Evolutionary conservation across 2,329 filamentous ascomycete species (phyloP).

Genomic region (Saccharata proteae): DNA sequence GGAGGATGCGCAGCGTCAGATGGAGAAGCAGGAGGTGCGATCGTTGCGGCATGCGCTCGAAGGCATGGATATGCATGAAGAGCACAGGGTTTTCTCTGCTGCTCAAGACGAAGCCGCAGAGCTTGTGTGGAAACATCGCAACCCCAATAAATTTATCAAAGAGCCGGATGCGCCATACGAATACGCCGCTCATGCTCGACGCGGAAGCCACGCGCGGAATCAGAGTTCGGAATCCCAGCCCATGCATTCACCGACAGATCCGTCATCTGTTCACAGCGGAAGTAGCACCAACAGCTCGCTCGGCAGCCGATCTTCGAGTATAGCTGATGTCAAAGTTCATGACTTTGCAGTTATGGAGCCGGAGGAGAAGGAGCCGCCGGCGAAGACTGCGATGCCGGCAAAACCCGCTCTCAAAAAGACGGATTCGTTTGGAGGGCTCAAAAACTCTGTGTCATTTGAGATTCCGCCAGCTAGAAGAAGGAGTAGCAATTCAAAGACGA

Average conservation of each 20-base stretch:
- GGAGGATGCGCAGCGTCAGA: conserved; percentile 62
- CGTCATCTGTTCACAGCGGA: conserved; percentile 6
- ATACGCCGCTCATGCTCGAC: conserved; percentile 57
- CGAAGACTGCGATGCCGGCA: neutral
- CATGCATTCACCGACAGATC: conserved; percentile 1
- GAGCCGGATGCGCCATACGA: conserved; percentile 34
- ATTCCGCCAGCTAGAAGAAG: conserved; percentile 29
- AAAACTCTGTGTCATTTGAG: conserved; percentile 5
- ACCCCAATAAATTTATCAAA: conserved; percentile 53
- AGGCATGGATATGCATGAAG: conserved; percentile 56
- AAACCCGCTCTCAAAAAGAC: neutral
- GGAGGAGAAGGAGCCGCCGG: conserved; percentile 1
- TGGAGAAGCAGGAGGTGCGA: conserved; percentile 66
- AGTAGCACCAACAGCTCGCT: conserved; percentile 7
- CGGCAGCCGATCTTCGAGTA: conserved; percentile 16
- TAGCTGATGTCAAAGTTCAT: conserved; percentile 10
- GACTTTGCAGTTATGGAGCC: conserved; percentile 2
- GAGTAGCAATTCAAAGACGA: conserved; percentile 55
- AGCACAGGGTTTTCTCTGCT: conserved; percentile 52
- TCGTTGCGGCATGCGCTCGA: conserved; percentile 62
- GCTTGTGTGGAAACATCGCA: conserved; percentile 64
- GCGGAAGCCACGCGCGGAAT: conserved; percentile 55
- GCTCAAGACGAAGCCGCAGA: conserved; percentile 69
- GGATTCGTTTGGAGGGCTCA: too few relatives aligned
- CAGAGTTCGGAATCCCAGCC: conserved; percentile 26